A percentile compares a stretch with the other conserved stretches of the same genome.
phyloP scores from a whole-genome alignment of 768 basidiomycete species.

The Tulasnella sp. region DNA sequence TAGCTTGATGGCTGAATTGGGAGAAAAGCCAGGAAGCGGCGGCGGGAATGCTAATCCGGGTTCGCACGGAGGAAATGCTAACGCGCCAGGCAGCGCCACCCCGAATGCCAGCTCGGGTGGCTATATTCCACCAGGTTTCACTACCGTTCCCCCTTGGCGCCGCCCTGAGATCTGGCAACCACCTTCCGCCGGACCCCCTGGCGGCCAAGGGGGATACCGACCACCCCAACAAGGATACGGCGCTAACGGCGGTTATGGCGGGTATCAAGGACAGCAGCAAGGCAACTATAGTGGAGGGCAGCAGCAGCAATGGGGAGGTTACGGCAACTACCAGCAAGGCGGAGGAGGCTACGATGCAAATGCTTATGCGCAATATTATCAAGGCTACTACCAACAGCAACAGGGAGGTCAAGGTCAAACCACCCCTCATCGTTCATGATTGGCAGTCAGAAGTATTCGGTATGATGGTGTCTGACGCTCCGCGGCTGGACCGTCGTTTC shows the following conservation, averaged over 20 bases:
- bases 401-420: slow-evolving; percentile 1
- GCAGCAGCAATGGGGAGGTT: slow-evolving; percentile 28
- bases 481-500: neutral
- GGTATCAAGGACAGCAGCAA: slow-evolving; percentile 26
- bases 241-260: slow-evolving; percentile 25
- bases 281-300: slow-evolving; percentile 43
- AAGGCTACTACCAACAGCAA: slow-evolving; percentile 43
- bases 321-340: slow-evolving; percentile 38
- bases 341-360: slow-evolving; percentile 60
- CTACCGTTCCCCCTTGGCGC: slow-evolving; percentile 86
- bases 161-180: slow-evolving; percentile 74
- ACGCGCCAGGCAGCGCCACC: slow-evolving; percentile 48
- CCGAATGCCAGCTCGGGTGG: slow-evolving; percentile 41
- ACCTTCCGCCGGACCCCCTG: slow-evolving; percentile 40
- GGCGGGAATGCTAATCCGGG: slow-evolving; percentile 46
- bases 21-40: slow-evolving; percentile 66
- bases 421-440: neutral
- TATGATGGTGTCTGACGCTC: neutral
- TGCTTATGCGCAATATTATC: slow-evolving; percentile 84
- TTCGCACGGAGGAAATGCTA: slow-evolving; percentile 40
- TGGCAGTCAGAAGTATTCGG: neutral
- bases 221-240: slow-evolving; percentile 58
- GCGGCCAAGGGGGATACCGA: slow-evolving; percentile 58
- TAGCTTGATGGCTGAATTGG: slow-evolving; percentile 94
- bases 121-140: slow-evolving; percentile 56